These are phyloP conservation scores for Actinomucor elegans DNA, from an alignment of 371 early-diverging fungal species.

Conservation along the genomic window DNA sequence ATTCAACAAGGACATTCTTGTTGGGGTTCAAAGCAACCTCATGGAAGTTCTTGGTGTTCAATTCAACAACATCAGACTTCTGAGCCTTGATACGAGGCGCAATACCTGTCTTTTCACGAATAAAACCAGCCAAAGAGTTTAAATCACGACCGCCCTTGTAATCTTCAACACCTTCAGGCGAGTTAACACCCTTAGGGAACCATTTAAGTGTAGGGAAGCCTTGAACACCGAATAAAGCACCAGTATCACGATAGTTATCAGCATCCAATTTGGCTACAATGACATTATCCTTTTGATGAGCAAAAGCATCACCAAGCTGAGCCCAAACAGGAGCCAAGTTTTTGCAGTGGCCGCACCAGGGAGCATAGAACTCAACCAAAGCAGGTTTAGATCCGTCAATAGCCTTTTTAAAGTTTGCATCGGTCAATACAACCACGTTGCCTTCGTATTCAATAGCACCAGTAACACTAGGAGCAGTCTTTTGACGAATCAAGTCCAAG, in stretches of 20 bases:
- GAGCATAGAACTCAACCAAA: conserved; percentile 92
- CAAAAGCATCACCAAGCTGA: conserved; percentile 77
- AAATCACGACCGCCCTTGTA: conserved; percentile 85
- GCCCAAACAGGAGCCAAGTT: conserved; percentile 83
- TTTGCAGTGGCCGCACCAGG: conserved; percentile 96
- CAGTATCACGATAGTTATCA: conserved; percentile 79
- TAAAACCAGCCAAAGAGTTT: conserved; percentile 70
- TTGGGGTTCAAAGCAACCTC: conserved; percentile 57
- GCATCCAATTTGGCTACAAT: conserved; percentile 92
- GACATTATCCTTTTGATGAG: conserved; percentile 66
- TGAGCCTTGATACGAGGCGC: conserved; percentile 62
- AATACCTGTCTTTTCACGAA: conserved; percentile 74
- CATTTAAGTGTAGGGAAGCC: conserved; percentile 95
- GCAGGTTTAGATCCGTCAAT: conserved; percentile 91
- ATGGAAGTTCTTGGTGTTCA: conserved; percentile 71
- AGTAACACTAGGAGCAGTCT: conserved; percentile 10
- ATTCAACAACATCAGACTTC: conserved; percentile 62
- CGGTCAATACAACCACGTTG: conserved; percentile 71
- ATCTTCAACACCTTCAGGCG: conserved; percentile 66
- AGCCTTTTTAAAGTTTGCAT: conserved; percentile 67
- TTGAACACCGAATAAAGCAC: conserved; percentile 67
- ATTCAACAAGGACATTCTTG: conserved; percentile 78
- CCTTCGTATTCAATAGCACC: conserved; percentile 27
- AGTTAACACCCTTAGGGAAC: conserved; percentile 79
- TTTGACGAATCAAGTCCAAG: conserved; percentile 40